phyloP scores from a whole-genome alignment of 23 red algal species.

The Chondrus crispus region DNA sequence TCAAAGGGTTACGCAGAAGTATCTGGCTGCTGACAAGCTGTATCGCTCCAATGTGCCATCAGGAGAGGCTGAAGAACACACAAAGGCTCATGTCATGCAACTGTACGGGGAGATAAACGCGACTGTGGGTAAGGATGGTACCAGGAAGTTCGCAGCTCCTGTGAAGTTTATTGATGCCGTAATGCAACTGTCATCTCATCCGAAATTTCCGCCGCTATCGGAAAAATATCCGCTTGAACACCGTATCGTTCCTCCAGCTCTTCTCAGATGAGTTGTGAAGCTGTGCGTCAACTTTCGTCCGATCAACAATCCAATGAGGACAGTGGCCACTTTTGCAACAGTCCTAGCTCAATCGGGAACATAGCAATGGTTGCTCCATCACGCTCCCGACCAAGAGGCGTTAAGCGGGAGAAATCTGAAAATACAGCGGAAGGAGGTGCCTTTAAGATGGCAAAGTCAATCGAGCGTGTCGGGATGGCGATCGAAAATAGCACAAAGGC shows the following conservation, averaged over 20 bases:
- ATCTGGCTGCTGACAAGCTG: constrained; percentile 13
- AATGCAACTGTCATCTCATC: background rate
- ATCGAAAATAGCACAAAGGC: too few species aligned
- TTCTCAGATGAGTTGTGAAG: too few species aligned
- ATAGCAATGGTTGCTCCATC: background rate
- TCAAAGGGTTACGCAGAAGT: background rate
- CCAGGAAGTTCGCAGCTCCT: background rate
- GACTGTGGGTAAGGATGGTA: background rate
- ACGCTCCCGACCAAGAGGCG: background rate
- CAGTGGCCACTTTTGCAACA: background rate
- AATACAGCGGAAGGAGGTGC: background rate
- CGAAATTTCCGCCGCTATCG: background rate
- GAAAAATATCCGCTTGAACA: background rate
- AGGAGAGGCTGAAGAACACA: background rate
- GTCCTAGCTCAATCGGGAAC: background rate
- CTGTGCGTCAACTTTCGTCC: too few species aligned
- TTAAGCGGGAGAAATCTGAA: background rate
- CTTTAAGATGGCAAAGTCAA: background rate
- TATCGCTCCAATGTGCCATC: background rate
- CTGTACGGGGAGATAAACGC: background rate
- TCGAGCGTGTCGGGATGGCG: background rate
- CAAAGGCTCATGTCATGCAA: background rate
- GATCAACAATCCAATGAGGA: background rate
- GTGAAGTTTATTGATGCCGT: background rate
- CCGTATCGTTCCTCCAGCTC: too few species aligned